phyloP scores from a whole-genome alignment of 352 stramenopile genomes.

The Pythium diclinum region DNA sequence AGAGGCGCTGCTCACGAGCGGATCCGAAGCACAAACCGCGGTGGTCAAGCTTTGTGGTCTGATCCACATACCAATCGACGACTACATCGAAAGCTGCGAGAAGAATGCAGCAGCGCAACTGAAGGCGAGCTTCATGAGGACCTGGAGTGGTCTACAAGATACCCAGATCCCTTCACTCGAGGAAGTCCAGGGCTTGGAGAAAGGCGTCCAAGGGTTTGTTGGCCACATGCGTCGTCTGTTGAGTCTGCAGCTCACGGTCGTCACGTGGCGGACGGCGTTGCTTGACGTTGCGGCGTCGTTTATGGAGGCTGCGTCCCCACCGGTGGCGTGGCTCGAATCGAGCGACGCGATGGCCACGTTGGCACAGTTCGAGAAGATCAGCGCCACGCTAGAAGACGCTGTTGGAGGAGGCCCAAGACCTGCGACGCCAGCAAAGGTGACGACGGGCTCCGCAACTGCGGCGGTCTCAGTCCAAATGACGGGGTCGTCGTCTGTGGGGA shows the following conservation, averaged over 20 bases:
- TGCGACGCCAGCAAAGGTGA: neutral
- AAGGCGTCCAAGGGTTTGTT: neutral
- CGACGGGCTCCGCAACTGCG: neutral
- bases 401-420: neutral
- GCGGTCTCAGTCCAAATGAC: slow-evolving; percentile 2
- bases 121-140: neutral
- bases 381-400: neutral
- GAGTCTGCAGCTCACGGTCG: neutral
- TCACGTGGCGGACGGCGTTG: slow-evolving; percentile 14
- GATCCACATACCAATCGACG: slow-evolving; percentile 10
- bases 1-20: neutral
- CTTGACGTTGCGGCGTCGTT: slow-evolving; percentile 8
- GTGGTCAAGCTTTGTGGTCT: neutral
- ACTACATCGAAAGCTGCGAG: slow-evolving; percentile 32
- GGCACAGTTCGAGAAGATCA: slow-evolving; percentile 7
- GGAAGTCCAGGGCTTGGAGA: neutral
- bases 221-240: neutral
- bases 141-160: neutral
- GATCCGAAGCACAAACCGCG: neutral
- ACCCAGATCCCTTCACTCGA: neutral
- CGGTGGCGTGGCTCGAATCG: slow-evolving; percentile 6
- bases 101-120: slow-evolving; percentile 10
- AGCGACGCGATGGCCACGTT: neutral
- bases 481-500: neutral
- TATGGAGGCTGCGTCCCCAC: slow-evolving; percentile 1